Conservation (phyloP, 352 stramenopile genomes). For the Elongisporangium undulatum region DNA sequence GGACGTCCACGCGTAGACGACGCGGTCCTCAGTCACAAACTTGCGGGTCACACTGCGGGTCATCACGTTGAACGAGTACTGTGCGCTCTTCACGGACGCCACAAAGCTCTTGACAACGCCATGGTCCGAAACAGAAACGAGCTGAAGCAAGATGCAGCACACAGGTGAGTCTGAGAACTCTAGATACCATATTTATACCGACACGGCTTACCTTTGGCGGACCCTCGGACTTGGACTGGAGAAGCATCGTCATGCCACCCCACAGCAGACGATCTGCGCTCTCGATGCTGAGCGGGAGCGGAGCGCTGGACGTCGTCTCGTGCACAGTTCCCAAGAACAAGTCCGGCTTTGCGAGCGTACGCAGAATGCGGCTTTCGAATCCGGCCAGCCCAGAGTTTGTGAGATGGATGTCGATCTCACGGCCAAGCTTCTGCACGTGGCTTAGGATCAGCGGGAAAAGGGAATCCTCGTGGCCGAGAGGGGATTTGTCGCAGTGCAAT, state of each 20-base stretch:
- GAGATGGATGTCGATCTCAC: too few relatives aligned
- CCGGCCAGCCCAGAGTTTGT: too few relatives aligned
- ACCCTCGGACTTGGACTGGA: neutral
- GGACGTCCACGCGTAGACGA: neutral
- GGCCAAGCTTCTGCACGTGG: too few relatives aligned
- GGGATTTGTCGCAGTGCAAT: too few relatives aligned
- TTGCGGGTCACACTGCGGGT: neutral
- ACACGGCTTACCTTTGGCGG: neutral
- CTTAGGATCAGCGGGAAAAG: too few relatives aligned
- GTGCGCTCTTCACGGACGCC: neutral
- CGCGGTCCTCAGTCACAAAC: neutral
- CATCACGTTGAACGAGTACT: neutral
- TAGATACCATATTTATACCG: neutral
- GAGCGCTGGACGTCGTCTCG: too few relatives aligned
- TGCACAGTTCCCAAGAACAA: too few relatives aligned
- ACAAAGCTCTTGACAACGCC: neutral
- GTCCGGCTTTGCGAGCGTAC: too few relatives aligned
- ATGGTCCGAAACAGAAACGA: neutral
- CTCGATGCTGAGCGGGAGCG: too few relatives aligned
- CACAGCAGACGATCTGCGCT: too few relatives aligned
- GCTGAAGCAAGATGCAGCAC: neutral
- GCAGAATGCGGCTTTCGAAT: too few relatives aligned
- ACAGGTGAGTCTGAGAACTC: neutral
- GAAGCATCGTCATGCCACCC: neutral
- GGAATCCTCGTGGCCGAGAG: too few relatives aligned